Base-by-base conservation (phyloP, 306 rosid genomes). In the Bauhinia variegata region DNA sequence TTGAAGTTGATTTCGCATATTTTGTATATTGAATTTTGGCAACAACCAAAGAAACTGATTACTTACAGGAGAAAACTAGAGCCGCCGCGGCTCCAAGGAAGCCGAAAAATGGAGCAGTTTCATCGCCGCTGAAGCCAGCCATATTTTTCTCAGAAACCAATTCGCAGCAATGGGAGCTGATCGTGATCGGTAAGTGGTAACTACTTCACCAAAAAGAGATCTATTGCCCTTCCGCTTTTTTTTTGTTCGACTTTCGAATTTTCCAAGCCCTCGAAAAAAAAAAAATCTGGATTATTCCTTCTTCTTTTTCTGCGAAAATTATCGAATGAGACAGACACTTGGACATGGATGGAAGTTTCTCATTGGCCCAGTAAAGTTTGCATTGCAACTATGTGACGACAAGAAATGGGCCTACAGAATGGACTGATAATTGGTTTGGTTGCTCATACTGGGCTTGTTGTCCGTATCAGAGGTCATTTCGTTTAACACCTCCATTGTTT, bases 21-120 rank as follows among this genome's bases (percentile, higher is more conserved):
- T 23, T 15, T 23, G 5, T 13, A 8, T 1, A 2, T 6, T 60
- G 16, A 11, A 44, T 43, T 43, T 60, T 67, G 52, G 31, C 43
- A 56, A 33, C 32, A 63, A 68, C 33, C 54, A 68, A 62, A 34
- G 19, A 55, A 30, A 8, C 4, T 5, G 2, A 11, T 6, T 18
- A 4, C 82, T 47, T 80, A 78, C 88, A 86, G 12, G 88, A 85
- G 81, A 84, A 86, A 14, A 84, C 80, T 0, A 89, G 80, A 52
- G 92, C 89, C 12, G 86, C 92, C 14, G 89, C 90, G 32, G 88
- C 92, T 11, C 91, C 85, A 7, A 82, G 84, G 80, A 86, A 82
- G 41, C 90, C 89, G 70, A 86, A 86, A 77, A 89, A 80, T 0
- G 90, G 88, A 10, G 96, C 86, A 19, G 92, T 86, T 78, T 84